Evolutionary conservation across 306 rosid species (phyloP).

Genomic region (Sicyos baderoa): DNA sequence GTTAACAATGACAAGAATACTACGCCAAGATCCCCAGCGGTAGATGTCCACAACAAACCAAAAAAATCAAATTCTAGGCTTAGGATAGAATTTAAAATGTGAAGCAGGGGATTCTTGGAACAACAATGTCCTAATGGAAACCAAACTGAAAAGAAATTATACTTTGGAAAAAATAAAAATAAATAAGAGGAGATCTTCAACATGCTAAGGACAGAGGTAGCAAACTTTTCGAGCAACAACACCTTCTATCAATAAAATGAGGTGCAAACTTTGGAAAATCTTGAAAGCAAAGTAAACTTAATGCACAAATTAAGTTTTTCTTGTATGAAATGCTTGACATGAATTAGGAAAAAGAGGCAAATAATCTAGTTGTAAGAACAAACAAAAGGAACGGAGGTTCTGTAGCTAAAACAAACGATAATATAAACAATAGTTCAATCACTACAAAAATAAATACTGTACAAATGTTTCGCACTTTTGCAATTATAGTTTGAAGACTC

Average conservation of each 20-base stretch:
- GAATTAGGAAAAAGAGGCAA: neutral
- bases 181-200: neutral
- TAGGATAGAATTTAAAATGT: neutral
- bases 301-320: neutral
- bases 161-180: neutral
- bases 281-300: neutral
- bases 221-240: neutral
- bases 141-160: neutral
- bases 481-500: neutral
- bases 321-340: neutral
- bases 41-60: neutral
- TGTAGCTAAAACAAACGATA: neutral
- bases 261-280: neutral
- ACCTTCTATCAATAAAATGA: neutral
- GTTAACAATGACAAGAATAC: neutral
- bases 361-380: constrained; percentile 4
- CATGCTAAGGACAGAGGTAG: neutral
- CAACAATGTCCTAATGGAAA: neutral
- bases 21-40: neutral
- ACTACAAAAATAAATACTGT: neutral
- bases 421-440: neutral
- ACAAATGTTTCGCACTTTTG: neutral
- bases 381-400: neutral
- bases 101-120: constrained; percentile 12
- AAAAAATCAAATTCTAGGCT: neutral